phyloP scores from a whole-genome alignment of 352 stramenopile genomes.

The Pythium pyrilobum region DNA sequence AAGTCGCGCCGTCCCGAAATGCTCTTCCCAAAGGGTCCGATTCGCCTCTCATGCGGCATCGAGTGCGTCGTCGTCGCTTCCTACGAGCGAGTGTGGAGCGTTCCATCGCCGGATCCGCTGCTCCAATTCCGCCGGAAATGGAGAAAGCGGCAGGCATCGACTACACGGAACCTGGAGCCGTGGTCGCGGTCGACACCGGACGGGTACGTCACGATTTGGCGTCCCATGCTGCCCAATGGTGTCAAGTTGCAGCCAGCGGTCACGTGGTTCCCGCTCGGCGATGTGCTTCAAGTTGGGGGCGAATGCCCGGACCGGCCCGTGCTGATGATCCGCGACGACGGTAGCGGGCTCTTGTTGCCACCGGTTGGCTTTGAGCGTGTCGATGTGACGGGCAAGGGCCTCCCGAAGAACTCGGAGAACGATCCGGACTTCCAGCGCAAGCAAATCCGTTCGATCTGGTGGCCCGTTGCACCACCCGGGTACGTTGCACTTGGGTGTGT shows the following conservation, averaged over 20 bases:
- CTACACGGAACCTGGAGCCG: slow-evolving; percentile 1
- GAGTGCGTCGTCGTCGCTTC: slow-evolving; percentile 68
- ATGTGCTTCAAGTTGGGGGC: slow-evolving; percentile 59
- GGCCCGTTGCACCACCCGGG: slow-evolving; percentile 67
- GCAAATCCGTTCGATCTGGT: slow-evolving; percentile 79
- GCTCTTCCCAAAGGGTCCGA: slow-evolving; percentile 64
- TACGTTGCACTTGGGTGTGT: slow-evolving; percentile 77
- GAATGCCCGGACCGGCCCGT: slow-evolving; percentile 52
- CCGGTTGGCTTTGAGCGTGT: slow-evolving; percentile 77
- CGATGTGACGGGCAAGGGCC: slow-evolving; percentile 75
- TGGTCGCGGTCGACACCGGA: slow-evolving; percentile 49
- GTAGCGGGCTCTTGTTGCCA: slow-evolving; percentile 42
- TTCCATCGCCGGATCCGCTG: slow-evolving; percentile 70
- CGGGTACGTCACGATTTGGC: slow-evolving; percentile 68
- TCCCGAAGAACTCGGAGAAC: slow-evolving; percentile 71
- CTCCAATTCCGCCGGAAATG: slow-evolving; percentile 81
- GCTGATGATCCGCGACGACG: slow-evolving; percentile 53
- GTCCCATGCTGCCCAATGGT: slow-evolving; percentile 36
- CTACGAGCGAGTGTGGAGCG: slow-evolving; percentile 79
- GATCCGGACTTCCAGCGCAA: slow-evolving; percentile 78
- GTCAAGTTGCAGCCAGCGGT: slow-evolving; percentile 28
- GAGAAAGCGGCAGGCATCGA: slow-evolving; percentile 31
- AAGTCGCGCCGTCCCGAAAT: slow-evolving; percentile 35
- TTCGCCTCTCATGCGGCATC: slow-evolving; percentile 60
- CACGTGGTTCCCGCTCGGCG: slow-evolving; percentile 68